Conservation (phyloP, 805 yeast genomes). For the Komagataella phaffii region DNA sequence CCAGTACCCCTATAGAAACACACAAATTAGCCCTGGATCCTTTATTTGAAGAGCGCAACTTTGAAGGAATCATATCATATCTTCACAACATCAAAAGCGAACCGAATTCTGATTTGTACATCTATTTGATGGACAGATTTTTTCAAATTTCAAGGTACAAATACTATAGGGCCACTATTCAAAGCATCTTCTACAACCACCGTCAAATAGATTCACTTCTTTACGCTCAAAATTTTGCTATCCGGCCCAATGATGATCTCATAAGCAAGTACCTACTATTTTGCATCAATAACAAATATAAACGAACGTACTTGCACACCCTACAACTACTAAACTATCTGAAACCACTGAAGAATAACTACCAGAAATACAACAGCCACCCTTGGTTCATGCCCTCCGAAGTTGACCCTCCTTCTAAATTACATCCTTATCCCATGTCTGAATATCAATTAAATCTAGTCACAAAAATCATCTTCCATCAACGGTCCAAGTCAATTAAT, state of each 20-base stretch:
- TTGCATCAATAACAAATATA: not conserved
- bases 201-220: not conserved
- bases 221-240: not conserved
- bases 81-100: not conserved
- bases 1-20: not conserved
- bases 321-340: not conserved
- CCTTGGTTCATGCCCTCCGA: not conserved
- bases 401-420: not conserved
- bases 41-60: not conserved
- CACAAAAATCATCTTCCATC: not conserved
- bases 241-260: not conserved
- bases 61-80: not conserved
- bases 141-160: not conserved
- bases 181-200: not conserved
- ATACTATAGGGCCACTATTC: not conserved
- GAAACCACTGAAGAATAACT: not conserved
- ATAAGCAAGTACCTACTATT: not conserved
- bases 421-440: not conserved
- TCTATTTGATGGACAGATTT: not conserved
- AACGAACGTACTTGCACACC: not conserved
- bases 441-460: not conserved
- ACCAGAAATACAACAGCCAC: not conserved
- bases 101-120: not conserved
- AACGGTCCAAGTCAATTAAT: not conserved
- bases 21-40: not conserved